Conservation (phyloP, 805 yeast species). For the Ogataea pini region DNA sequence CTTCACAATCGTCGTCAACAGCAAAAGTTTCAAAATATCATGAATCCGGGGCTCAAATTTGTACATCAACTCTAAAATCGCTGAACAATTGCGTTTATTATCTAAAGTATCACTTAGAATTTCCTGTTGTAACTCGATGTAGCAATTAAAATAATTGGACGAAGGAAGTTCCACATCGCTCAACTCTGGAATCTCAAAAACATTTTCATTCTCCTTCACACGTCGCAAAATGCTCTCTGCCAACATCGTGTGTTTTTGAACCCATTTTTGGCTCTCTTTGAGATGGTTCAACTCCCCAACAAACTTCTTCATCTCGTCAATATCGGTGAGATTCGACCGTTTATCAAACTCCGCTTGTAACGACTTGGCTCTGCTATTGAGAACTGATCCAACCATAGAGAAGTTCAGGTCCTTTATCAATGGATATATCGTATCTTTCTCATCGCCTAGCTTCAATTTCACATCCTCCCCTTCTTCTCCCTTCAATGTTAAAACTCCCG, state of each 20-base stretch:
- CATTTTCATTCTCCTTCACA: conserved; percentile 22
- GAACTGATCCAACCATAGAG: conserved; percentile 70
- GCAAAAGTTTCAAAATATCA: conserved; percentile 52
- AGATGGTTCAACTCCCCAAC: conserved; percentile 69
- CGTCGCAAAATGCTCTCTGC: conserved; percentile 61
- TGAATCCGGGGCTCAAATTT: conserved; percentile 41
- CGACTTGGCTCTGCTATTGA: conserved; percentile 69
- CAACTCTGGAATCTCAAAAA: conserved; percentile 18
- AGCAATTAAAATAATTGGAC: conserved; percentile 41
- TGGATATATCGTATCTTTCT: conserved; percentile 49
- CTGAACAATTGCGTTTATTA: conserved; percentile 37
- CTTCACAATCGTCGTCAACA: conserved; percentile 60
- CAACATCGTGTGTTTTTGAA: conserved; percentile 72
- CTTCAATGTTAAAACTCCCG: conserved; percentile 35
- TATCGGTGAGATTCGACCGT: conserved; percentile 55
- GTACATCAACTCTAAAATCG: conserved; percentile 52
- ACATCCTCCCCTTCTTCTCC: conserved; percentile 4
- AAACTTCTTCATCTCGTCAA: conserved; percentile 66
- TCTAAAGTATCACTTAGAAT: conserved; percentile 56
- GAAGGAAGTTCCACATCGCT: conserved; percentile 23
- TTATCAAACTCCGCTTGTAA: conserved; percentile 69
- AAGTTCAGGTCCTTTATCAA: conserved; percentile 69
- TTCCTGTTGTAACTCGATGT: conserved; percentile 68
- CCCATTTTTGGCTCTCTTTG: conserved; percentile 64
- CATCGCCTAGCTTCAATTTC: conserved; percentile 31